These are phyloP conservation scores for Pyrenula aspistea DNA, from an alignment of 495 filamentous ascomycete genomes.

Conservation along the genomic window DNA sequence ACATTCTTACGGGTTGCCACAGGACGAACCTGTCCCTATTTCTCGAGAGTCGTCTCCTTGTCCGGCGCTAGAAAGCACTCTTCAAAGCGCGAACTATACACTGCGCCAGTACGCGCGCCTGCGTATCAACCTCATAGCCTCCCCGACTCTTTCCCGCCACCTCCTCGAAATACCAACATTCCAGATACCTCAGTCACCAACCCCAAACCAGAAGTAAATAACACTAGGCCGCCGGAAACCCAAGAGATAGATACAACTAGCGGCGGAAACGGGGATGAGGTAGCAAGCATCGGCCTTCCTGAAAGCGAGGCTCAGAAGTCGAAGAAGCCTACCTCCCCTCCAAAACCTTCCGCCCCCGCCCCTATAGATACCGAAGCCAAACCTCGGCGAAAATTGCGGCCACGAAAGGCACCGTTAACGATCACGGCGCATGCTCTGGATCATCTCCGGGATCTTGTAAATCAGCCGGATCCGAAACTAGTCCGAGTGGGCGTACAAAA, in stretches of 20 bases:
- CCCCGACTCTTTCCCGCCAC: conserved; percentile 44
- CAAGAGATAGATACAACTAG: conserved; percentile 11
- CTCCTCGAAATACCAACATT: conserved; percentile 52
- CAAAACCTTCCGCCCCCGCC: conserved; percentile 21
- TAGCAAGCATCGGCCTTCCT: conserved; percentile 22
- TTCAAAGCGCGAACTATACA: conserved; percentile 54
- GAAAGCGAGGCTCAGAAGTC: conserved; percentile 58
- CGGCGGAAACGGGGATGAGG: neutral
- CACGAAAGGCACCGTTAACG: conserved; percentile 85
- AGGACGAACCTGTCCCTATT: conserved; percentile 32
- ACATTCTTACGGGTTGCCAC: conserved; percentile 33
- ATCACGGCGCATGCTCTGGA: conserved; percentile 66
- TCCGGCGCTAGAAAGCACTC: conserved; percentile 46
- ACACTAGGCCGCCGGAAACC: conserved; percentile 35
- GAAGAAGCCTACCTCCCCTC: conserved; percentile 23
- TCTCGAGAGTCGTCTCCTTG: conserved; percentile 43
- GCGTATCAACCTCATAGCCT: conserved; percentile 68
- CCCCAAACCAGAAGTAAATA: conserved; percentile 37
- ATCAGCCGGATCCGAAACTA: conserved; percentile 75
- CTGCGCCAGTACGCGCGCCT: conserved; percentile 30
- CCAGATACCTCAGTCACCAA: conserved; percentile 61
- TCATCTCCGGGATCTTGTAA: conserved; percentile 61
- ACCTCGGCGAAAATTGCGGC: conserved; percentile 54
- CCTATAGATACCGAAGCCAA: conserved; percentile 19
- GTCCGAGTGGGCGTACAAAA: conserved; percentile 93